These are phyloP conservation scores for Tilletia setariae DNA, from an alignment of 1,284 basidiomycete species.

Conservation along the genomic window DNA sequence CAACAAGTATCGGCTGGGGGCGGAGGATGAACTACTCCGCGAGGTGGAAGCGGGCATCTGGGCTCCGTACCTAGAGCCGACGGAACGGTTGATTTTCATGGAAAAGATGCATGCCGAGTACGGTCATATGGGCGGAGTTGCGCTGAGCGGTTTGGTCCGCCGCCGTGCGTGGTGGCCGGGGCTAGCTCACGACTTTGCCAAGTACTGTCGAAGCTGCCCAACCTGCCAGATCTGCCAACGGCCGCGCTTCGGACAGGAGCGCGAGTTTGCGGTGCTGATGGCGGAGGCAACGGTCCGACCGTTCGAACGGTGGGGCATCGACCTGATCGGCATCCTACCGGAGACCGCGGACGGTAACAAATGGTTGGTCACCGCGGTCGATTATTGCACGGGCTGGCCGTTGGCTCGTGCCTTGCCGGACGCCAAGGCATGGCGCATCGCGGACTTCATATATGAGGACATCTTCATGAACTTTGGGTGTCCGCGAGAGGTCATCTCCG, in stretches of 20 bases:
- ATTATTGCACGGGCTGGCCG: slow-evolving; percentile 19
- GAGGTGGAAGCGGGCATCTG: not conserved
- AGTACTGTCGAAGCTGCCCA: not conserved
- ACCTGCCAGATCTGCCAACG: slow-evolving; percentile 3
- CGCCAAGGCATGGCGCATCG: slow-evolving; percentile 15
- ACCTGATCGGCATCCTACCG: slow-evolving; percentile 11
- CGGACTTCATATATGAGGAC: slow-evolving; percentile 15
- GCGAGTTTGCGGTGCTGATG: slow-evolving; percentile 7
- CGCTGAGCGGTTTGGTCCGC: not conserved
- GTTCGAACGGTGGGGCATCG: slow-evolving; percentile 18
- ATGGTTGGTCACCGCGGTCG: slow-evolving; percentile 14
- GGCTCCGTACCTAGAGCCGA: slow-evolving; percentile 12
- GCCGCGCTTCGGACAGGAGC: not conserved
- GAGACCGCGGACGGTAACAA: not conserved
- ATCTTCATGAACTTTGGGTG: slow-evolving; percentile 10
- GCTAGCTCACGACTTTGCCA: not conserved
- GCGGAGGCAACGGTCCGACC: slow-evolving; percentile 1
- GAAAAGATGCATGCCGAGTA: not conserved
- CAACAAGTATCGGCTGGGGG: not conserved
- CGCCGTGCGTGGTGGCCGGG: slow-evolving; percentile 16
- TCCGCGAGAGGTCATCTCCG: slow-evolving; percentile 11
- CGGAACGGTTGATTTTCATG: slow-evolving; percentile 4
- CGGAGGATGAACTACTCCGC: slow-evolving; percentile 1
- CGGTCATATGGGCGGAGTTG: slow-evolving; percentile 1
- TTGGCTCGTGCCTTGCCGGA: slow-evolving; percentile 7